These are phyloP conservation scores for Coprinellus aureogranulatus DNA, from an alignment of 768 basidiomycete genomes.

Conservation along the genomic window DNA sequence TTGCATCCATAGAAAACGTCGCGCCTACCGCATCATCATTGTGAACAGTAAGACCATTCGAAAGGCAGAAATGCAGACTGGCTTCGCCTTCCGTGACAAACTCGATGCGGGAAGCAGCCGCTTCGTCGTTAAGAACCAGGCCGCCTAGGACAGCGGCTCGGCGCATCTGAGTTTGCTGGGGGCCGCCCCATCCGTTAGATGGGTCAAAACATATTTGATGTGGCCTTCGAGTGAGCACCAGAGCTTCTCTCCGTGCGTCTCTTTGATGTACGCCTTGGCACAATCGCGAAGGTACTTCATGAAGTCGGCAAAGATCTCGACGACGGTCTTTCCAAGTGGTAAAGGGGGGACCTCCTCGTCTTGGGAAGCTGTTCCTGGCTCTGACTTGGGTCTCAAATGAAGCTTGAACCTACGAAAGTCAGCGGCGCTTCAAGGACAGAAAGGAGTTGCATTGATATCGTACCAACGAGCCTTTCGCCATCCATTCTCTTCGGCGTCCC, in stretches of 20 bases:
- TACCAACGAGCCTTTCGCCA: constrained; percentile 14
- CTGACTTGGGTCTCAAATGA: too few species aligned
- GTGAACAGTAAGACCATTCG: constrained; percentile 38
- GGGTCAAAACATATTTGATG: constrained; percentile 50
- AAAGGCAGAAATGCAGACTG: constrained; percentile 53
- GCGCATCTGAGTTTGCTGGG: constrained; percentile 54
- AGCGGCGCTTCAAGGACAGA: neutral
- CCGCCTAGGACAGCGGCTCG: constrained; percentile 48
- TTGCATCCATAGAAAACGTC: neutral
- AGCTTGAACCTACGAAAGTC: neutral
- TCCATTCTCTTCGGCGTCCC: constrained; percentile 11
- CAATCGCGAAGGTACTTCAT: constrained; percentile 45
- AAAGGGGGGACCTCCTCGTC: constrained; percentile 30
- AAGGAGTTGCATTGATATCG: too few species aligned
- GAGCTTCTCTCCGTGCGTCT: constrained; percentile 42
- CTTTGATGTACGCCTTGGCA: constrained; percentile 42
- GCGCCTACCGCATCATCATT: constrained; percentile 15
- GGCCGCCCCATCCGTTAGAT: constrained; percentile 62
- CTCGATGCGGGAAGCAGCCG: constrained; percentile 39
- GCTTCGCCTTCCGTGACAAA: constrained; percentile 65
- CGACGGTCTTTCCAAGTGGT: constrained; percentile 37
- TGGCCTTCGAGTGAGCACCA: constrained; percentile 42
- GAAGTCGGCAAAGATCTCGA: constrained; percentile 49
- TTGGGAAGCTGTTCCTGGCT: too few species aligned
- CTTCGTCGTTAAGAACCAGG: constrained; percentile 38